phyloP scores from a whole-genome alignment of 345 rosid species.

The Rhizophora mangle region DNA sequence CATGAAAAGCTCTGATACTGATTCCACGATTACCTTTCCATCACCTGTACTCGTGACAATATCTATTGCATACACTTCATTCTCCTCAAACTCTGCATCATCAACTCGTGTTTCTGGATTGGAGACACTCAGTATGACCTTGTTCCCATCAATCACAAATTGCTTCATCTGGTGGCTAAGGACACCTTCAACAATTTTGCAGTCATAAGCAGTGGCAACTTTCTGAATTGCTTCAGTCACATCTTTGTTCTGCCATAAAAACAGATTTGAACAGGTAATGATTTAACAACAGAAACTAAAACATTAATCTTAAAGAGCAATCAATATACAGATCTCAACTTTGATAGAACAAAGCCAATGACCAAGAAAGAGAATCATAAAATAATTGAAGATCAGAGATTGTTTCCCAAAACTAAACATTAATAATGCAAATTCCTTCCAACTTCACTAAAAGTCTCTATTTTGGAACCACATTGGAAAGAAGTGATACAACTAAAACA shows the following conservation, averaged over 20 bases:
- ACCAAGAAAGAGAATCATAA: too few species aligned
- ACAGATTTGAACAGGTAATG: background rate
- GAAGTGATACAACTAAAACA: too few species aligned
- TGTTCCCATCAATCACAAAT: constrained; percentile 83
- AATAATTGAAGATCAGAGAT: too few species aligned
- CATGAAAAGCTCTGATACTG: background rate
- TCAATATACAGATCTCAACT: too few species aligned
- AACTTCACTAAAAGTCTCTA: too few species aligned
- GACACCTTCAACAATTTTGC: constrained; percentile 97
- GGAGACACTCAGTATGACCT: constrained; percentile 63
- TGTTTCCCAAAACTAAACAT: too few species aligned
- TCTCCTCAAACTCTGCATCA: constrained; percentile 93
- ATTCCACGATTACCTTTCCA: constrained; percentile 73
- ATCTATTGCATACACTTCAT: constrained; percentile 88
- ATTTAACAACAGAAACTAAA: background rate
- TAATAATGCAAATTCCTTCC: too few species aligned
- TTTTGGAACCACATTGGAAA: too few species aligned
- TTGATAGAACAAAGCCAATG: too few species aligned
- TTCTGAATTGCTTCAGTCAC: constrained; percentile 95
- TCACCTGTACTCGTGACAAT: constrained; percentile 93
- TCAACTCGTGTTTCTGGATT: constrained; percentile 88
- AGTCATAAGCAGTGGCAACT: constrained; percentile 93
- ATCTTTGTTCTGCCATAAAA: constrained; percentile 70
- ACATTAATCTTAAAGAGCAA: background rate
- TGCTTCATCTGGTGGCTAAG: constrained; percentile 98